Evolutionary conservation across 345 rosid genomes (phyloP), one percentile per base, ranked within the genome.

Genomic region (Camelina neglecta): DNA sequence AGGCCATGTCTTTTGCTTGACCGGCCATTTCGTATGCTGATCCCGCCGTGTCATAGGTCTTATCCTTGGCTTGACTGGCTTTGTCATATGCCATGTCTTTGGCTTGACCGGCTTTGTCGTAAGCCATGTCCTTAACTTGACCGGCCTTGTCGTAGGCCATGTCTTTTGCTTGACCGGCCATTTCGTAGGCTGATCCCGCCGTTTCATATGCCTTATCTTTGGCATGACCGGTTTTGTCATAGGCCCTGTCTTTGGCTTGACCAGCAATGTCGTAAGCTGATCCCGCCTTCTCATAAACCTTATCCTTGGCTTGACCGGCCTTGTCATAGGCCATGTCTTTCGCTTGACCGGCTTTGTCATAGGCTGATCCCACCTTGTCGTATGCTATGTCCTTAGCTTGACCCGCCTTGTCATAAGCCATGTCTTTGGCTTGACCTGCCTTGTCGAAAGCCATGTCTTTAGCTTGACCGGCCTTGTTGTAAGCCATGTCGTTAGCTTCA

Each of bases 401-500:
- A 6, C 66, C 67, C 0, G 39, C 59, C 49, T 38, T 67, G 26
- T 55, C 71, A 2, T 29, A 64, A 2, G n/a, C 56, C 64, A 42
- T 33, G 54, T 78, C 69, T 21, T 62, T 76, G 3, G 65, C 24
- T 51, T 74, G 70, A 36, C 66, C 50, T n/a, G 50, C 73, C 72
- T 47, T 72, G 23, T 81, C 39, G 9, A 73, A 74, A 9, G 76
- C 85, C 18, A 8, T 47, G 11, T 56, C 65, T 1, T 56, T 69
- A 0, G 54, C 64, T 26, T 56, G 64, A 11, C 29, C 55, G 8
- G 11, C 39, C 6, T 55, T 35, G 6, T 60, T 38, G 2, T 26
- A 47, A 0, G 83, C 72, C 51, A 79, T 54, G 51, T 72, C 56
- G 8, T 69, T 70, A 18, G 68, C 84, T 29, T 79, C 73, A 20